Base-by-base conservation (phyloP, 2,329 filamentous ascomycete genomes). In the Clarireedia monteithiana region DNA sequence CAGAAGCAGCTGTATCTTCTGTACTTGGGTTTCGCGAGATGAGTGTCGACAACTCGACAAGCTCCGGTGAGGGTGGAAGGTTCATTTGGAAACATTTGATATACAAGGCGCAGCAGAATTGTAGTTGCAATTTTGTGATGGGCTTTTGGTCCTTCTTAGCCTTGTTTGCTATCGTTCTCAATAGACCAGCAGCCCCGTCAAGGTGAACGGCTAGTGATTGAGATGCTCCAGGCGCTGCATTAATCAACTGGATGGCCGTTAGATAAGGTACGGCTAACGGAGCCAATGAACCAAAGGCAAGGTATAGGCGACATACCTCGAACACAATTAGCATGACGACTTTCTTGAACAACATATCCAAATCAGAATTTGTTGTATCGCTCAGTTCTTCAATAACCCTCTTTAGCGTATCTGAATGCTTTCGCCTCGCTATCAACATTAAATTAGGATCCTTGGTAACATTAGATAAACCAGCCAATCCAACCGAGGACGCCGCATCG, bases 321-420 rank as follows among this genome's bases (percentile, higher is more conserved):
- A 78, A 81, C 5, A 77, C 74, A 47, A 76, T 75, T 6, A 81
- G 70, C 34, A 81, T 74, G 48, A 81, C 70, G 9, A 80, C 73
- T 1, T 75, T 73, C 10, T 81, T 74, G 72, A 81, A 77, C 1
- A 76, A 78, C 46, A 71, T 75, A 59, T 80, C 77, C 56, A 78
- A 75, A 58, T 75, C 66, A 3, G 74, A 73, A 58, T 75, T 73
- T 12, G 59, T 59, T 0, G 74, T 71, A 55, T 77, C 68, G 26
- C 69, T 66, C 15, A 82, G 69, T 1, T 76, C 74, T 20, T 68
- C 64, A 47, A 77, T 77, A 9, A 75, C 75, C 51, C 78, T 62
- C n/a, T 70, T 68, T 1, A 81, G 68, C 6, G 76, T 77, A 7
- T 72, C 71, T 6, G 73, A 74, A 63, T 81, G 80, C 60, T 74